Conservation (phyloP, 1,284 basidiomycete genomes). For the Apiotrichum brassicae region DNA sequence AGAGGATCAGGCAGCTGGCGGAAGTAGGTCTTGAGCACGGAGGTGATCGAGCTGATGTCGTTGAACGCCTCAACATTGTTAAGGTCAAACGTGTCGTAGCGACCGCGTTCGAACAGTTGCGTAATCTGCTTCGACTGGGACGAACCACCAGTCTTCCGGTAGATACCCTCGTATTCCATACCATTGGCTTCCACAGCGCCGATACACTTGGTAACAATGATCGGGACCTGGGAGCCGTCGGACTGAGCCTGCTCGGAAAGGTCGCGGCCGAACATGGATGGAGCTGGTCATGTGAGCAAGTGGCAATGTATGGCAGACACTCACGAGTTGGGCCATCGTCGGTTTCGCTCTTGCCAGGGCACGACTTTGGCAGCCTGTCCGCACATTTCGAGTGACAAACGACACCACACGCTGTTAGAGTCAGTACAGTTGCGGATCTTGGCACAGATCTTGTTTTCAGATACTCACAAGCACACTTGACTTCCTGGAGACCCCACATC, state of each 20-base stretch:
- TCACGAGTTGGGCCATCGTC: constrained; percentile 44
- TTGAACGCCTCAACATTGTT: constrained; percentile 80
- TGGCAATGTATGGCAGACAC: background rate
- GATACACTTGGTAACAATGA: constrained; percentile 93
- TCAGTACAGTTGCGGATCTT: background rate
- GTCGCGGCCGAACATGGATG: constrained; percentile 86
- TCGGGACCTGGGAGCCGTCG: constrained; percentile 69
- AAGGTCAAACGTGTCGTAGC: constrained; percentile 81
- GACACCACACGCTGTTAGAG: constrained; percentile 45
- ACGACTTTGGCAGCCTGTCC: constrained; percentile 43
- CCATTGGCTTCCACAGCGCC: constrained; percentile 80
- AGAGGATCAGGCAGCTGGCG: constrained; percentile 82
- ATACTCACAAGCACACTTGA: constrained; percentile 73
- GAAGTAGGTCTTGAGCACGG: constrained; percentile 96
- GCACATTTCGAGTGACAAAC: constrained; percentile 50
- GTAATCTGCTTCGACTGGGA: constrained; percentile 89
- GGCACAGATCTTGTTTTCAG: constrained; percentile 48
- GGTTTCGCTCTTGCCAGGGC: constrained; percentile 30
- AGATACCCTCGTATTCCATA: constrained; percentile 64
- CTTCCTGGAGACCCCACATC: constrained; percentile 90
- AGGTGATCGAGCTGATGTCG: constrained; percentile 94
- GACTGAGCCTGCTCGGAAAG: constrained; percentile 72
- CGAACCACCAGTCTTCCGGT: constrained; percentile 92
- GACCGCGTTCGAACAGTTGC: constrained; percentile 87
- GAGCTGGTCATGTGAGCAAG: constrained; percentile 50